A percentile compares a stretch with the other conserved stretches of the same genome.
These are phyloP conservation scores for Globisporangium sylvaticum DNA, from an alignment of 352 stramenopile genomes.

Conservation along the genomic window DNA sequence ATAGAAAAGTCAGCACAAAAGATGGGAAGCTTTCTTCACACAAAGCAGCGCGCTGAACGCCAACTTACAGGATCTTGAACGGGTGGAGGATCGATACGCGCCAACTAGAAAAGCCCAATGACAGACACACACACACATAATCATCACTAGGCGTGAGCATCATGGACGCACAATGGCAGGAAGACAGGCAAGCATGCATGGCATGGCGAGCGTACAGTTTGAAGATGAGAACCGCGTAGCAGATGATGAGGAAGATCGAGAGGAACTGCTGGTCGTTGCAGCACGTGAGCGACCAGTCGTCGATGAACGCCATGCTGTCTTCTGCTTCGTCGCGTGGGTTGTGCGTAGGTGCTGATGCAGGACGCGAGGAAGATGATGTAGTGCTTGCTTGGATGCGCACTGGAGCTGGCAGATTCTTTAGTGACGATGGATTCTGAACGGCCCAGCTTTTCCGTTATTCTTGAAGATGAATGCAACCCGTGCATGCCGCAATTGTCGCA, in stretches of 20 bases:
- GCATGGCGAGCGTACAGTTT: constrained; percentile 70
- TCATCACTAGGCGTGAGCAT: neutral
- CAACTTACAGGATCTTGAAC: constrained; percentile 85
- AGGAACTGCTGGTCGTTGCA: constrained; percentile 87
- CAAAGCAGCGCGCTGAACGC: neutral
- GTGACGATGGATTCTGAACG: neutral
- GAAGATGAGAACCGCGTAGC: constrained; percentile 84
- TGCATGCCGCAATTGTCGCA: neutral
- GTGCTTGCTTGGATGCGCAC: neutral
- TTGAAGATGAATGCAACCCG: neutral
- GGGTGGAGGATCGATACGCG: constrained; percentile 80
- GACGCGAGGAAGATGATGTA: neutral
- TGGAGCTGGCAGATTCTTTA: neutral
- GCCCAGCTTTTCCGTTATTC: neutral
- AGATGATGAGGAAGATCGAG: constrained; percentile 86
- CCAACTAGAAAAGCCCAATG: constrained; percentile 50
- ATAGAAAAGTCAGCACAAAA: neutral
- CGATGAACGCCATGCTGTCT: neutral
- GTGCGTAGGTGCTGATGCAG: neutral
- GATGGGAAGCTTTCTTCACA: neutral
- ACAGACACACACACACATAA: neutral
- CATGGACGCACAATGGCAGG: neutral
- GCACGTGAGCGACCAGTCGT: constrained; percentile 42
- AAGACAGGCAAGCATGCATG: neutral
- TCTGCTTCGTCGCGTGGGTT: neutral